Percentiles rank a stretch among this genome's conserved stretches.
These are phyloP conservation scores for Euphorbia peplus DNA, from an alignment of 345 rosid genomes.

Conservation along the genomic window DNA sequence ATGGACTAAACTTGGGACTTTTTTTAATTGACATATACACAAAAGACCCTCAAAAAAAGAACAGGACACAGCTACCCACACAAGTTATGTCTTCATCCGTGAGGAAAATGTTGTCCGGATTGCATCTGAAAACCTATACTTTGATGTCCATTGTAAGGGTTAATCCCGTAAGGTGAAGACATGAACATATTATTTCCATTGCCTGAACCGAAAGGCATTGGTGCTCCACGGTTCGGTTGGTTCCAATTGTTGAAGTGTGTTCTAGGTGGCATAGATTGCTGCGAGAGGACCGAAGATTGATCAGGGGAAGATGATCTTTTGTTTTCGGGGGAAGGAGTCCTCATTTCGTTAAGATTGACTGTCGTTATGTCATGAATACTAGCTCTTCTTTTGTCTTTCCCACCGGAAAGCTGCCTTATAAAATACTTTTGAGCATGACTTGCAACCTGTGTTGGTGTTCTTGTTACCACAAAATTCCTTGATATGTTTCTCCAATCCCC, in stretches of 20 bases:
- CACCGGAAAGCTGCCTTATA: constrained; percentile 33
- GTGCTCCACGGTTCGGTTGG: constrained; percentile 37
- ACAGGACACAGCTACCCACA: constrained; percentile 27
- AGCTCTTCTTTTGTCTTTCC: constrained; percentile 33
- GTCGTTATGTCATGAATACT: constrained; percentile 36
- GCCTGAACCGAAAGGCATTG: constrained; percentile 37
- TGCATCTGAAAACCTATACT: constrained; percentile 46
- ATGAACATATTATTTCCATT: constrained; percentile 32
- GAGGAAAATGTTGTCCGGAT: constrained; percentile 38
- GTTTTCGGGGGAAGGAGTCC: constrained; percentile 51
- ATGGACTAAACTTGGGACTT: constrained; percentile 16
- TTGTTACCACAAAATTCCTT: constrained; percentile 24
- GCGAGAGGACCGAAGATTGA: constrained; percentile 27
- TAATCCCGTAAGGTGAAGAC: constrained; percentile 39
- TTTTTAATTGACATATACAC: constrained; percentile 35
- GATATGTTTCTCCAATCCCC: constrained; percentile 39
- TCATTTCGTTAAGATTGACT: constrained; percentile 35
- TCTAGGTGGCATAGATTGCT: constrained; percentile 34
- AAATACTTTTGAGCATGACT: constrained; percentile 38
- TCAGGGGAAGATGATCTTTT: constrained; percentile 40
- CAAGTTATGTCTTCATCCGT: constrained; percentile 33
- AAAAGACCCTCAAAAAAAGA: constrained; percentile 8
- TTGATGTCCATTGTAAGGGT: constrained; percentile 41
- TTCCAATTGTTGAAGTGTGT: constrained; percentile 50
- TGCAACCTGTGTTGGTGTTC: constrained; percentile 37